Evolutionary conservation across 2,329 filamentous ascomycete genomes (phyloP).

Genomic region (Westerdykella ornata): DNA sequence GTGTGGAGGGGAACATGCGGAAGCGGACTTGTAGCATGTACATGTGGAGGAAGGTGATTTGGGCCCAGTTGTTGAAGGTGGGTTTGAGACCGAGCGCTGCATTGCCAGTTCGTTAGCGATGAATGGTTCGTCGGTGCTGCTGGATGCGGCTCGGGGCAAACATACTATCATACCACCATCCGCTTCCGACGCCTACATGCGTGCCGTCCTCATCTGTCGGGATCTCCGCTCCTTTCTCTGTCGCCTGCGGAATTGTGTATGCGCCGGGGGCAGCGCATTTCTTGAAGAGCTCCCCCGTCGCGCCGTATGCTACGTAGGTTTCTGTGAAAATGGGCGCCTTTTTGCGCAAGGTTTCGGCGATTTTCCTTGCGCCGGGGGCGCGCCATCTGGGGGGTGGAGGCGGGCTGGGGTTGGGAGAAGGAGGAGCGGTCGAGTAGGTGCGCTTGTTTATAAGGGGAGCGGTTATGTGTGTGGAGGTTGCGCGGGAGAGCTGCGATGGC

Average conservation of each 20-base stretch:
- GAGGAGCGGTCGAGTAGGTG: constrained; percentile 19
- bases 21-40: constrained; percentile 82
- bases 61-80: constrained; percentile 93
- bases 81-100: constrained; percentile 70
- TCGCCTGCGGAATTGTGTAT: constrained; percentile 66
- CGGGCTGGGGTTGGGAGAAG: constrained; percentile 11
- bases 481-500: not conserved
- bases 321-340: constrained; percentile 40
- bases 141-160: constrained; percentile 5
- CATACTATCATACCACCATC: constrained; percentile 78
- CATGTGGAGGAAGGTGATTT: constrained; percentile 94
- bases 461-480: constrained; percentile 9
- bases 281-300: constrained; percentile 72
- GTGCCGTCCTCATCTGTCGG: constrained; percentile 70
- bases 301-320: constrained; percentile 72
- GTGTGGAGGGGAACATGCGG: constrained; percentile 65
- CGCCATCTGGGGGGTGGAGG: constrained; percentile 14
- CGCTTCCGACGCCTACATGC: constrained; percentile 67
- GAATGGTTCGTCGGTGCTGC: not conserved
- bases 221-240: constrained; percentile 59
- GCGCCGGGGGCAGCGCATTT: constrained; percentile 65
- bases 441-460: constrained; percentile 9
- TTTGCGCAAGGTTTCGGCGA: constrained; percentile 28
- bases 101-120: not conserved
- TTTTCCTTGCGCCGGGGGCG: constrained; percentile 12